Percentiles rank a stretch among this genome's conserved stretches.
phyloP scores from a whole-genome alignment of 495 filamentous ascomycete species.

The Penicillium ochrochloron region DNA sequence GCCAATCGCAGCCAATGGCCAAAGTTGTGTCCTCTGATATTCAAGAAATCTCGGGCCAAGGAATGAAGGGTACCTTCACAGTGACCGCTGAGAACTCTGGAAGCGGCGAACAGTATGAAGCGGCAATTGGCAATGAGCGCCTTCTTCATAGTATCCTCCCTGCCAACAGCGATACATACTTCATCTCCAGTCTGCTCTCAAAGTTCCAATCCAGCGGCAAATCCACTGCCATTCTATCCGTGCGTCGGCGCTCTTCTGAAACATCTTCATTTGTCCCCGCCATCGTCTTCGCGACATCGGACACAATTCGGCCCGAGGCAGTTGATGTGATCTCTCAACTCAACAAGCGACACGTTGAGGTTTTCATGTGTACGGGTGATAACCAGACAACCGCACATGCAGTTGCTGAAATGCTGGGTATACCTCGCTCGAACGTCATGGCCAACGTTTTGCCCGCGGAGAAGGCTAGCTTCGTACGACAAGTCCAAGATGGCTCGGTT shows the following conservation, averaged over 20 bases:
- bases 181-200: conserved; percentile 54
- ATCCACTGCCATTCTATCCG: conserved; percentile 71
- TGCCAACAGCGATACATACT: conserved; percentile 36
- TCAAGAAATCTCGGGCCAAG: conserved; percentile 80
- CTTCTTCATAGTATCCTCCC: conserved; percentile 56
- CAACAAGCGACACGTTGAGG: conserved; percentile 62
- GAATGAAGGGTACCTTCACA: conserved; percentile 72
- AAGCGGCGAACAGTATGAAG: conserved; percentile 52
- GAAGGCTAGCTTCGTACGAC: conserved; percentile 83
- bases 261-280: conserved; percentile 54
- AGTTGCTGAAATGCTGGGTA: conserved; percentile 77
- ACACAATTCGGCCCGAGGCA: conserved; percentile 82
- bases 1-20: conserved; percentile 45
- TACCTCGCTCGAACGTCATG: conserved; percentile 74
- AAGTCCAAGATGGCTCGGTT: conserved; percentile 62
- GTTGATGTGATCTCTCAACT: conserved; percentile 68
- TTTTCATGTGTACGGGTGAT: conserved; percentile 95
- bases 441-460: conserved; percentile 85
- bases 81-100: conserved; percentile 32
- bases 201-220: conserved; percentile 73
- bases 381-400: conserved; percentile 58
- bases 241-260: conserved; percentile 40
- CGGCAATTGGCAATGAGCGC: conserved; percentile 83
- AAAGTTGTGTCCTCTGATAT: conserved; percentile 52
- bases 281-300: conserved; percentile 71